A percentile compares a stretch with the other conserved stretches of the same genome.
phyloP scores from a whole-genome alignment of 148 eudicot genomes.

The Selenicereus undatus region DNA sequence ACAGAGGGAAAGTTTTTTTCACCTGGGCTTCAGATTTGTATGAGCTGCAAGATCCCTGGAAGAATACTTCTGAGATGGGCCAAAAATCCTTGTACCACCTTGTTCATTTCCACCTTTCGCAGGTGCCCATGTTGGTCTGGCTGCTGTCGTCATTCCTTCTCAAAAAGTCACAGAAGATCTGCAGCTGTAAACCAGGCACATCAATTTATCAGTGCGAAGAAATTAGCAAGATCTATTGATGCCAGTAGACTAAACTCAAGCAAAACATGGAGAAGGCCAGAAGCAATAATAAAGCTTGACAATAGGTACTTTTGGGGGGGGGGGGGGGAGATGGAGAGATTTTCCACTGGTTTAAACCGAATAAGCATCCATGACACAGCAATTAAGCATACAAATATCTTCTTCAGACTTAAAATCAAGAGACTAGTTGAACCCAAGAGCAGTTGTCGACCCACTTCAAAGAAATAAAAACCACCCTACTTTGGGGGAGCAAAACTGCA shows the following conservation, averaged over 20 bases:
- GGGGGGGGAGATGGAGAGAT: neutral
- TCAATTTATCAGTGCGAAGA: neutral
- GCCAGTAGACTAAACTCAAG: neutral
- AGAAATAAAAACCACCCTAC: neutral
- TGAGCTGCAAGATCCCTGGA: slow-evolving; percentile 95
- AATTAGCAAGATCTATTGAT: neutral
- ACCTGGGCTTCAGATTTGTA: slow-evolving; percentile 89
- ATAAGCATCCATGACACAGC: neutral
- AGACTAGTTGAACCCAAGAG: neutral
- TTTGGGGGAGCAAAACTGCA: neutral
- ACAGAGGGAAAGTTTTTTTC: neutral
- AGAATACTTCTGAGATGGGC: slow-evolving; percentile 95
- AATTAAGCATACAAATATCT: neutral
- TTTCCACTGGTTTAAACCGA: neutral
- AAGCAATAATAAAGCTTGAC: neutral
- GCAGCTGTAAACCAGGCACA: neutral
- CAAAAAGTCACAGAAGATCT: slow-evolving; percentile 12
- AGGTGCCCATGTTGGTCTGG: slow-evolving; percentile 99
- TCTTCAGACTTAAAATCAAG: neutral
- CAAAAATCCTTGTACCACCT: slow-evolving; percentile 94
- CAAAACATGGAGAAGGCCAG: neutral
- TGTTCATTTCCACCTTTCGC: slow-evolving; percentile 99
- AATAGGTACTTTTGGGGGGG: neutral
- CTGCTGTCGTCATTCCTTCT: slow-evolving; percentile 85
- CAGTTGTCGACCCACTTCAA: neutral